Percentiles rank a stretch among this genome's conserved stretches.
Conservation (phyloP, 345 rosid genomes). For the Pugionium cornutum region DNA sequence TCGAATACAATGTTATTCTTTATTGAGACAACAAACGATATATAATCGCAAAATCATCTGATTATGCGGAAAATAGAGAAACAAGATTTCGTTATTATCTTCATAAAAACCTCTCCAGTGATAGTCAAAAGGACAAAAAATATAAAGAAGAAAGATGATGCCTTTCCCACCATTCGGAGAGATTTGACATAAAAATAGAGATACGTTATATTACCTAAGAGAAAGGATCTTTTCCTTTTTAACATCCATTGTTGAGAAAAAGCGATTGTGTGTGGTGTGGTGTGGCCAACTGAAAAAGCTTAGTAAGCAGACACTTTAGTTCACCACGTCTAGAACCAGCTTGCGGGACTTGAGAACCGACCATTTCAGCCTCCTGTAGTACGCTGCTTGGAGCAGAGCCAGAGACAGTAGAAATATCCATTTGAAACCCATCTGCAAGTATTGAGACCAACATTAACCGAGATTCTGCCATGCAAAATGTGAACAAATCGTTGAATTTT, state of each 20-base stretch:
- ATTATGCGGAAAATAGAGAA: slow-evolving; percentile 17
- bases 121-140: neutral
- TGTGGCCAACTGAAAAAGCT: slow-evolving; percentile 18
- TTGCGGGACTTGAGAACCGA: slow-evolving; percentile 86
- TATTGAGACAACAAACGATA: slow-evolving; percentile 23
- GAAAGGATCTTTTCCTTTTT: slow-evolving; percentile 30
- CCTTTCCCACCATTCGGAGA: slow-evolving; percentile 29
- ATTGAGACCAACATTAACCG: neutral
- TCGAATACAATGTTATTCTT: slow-evolving; percentile 4
- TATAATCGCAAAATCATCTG: slow-evolving; percentile 27
- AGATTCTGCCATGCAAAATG: neutral
- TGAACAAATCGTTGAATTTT: neutral
- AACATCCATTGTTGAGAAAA: slow-evolving; percentile 24
- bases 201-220: slow-evolving; percentile 35
- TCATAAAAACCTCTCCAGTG: slow-evolving; percentile 28
- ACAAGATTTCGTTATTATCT: slow-evolving; percentile 32
- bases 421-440: slow-evolving; percentile 95
- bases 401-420: slow-evolving; percentile 94
- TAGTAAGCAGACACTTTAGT: slow-evolving; percentile 44
- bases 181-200: slow-evolving; percentile 36
- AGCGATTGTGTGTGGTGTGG: neutral
- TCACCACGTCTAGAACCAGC: slow-evolving; percentile 86
- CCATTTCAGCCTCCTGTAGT: slow-evolving; percentile 93
- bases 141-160: slow-evolving; percentile 10
- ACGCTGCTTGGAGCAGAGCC: slow-evolving; percentile 92